phyloP scores from a whole-genome alignment of 2,329 filamentous ascomycete species.

The Penicillium thymicola region DNA sequence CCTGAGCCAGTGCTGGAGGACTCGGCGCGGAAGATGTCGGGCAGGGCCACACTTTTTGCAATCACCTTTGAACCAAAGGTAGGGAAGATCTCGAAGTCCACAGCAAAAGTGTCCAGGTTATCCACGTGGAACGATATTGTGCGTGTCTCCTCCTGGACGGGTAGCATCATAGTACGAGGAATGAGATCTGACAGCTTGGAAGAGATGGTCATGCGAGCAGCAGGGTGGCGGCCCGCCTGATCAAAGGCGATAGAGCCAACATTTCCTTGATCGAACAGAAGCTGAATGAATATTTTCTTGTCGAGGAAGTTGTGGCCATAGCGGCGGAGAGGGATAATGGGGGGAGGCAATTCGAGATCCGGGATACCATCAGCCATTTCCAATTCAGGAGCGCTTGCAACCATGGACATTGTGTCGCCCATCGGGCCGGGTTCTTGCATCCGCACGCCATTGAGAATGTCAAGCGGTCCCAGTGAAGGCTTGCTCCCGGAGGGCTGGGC shows the following conservation, averaged over 20 bases:
- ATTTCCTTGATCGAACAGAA: constrained; percentile 73
- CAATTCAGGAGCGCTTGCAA: constrained; percentile 51
- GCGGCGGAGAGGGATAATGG: constrained; percentile 88
- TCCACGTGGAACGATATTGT: constrained; percentile 95
- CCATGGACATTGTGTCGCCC: constrained; percentile 27
- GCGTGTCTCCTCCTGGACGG: constrained; percentile 92
- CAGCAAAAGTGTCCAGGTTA: constrained; percentile 83
- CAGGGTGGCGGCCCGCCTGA: constrained; percentile 93
- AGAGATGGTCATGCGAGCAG: constrained; percentile 89
- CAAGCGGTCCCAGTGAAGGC: constrained; percentile 30
- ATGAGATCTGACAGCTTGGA: constrained; percentile 95
- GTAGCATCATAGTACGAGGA: constrained; percentile 90
- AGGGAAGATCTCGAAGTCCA: constrained; percentile 97
- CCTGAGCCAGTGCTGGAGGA: constrained; percentile 74
- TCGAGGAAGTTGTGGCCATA: constrained; percentile 99
- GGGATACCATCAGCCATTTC: constrained; percentile 83
- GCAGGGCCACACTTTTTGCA: constrained; percentile 87
- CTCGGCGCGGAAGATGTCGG: constrained; percentile 75
- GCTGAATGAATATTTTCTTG: constrained; percentile 92
- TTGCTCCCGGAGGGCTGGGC: constrained; percentile 30
- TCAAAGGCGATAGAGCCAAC: constrained; percentile 84
- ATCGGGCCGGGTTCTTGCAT: constrained; percentile 26
- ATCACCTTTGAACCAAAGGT: constrained; percentile 98
- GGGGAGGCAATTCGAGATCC: constrained; percentile 84
- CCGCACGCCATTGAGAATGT: constrained; percentile 35